Conservation (phyloP, 2,329 filamentous ascomycete genomes). For the Neofusicoccum umdonicola region DNA sequence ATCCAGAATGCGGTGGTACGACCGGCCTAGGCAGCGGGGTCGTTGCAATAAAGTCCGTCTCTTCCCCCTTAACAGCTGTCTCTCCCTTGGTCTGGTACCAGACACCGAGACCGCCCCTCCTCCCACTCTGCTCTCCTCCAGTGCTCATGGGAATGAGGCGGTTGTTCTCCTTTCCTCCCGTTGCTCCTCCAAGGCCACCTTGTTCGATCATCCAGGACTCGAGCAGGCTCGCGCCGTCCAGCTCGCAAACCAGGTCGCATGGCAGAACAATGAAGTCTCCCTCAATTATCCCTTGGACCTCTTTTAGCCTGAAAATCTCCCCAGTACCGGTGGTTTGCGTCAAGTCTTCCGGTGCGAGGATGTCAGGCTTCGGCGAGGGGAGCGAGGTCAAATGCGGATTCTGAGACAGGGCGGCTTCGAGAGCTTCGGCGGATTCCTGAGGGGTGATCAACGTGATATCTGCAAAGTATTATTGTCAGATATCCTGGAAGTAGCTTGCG, state of each 20-base stretch:
- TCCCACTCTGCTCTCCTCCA: constrained; percentile 56
- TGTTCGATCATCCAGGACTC: constrained; percentile 91
- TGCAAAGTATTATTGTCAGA: constrained; percentile 22
- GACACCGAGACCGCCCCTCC: constrained; percentile 79
- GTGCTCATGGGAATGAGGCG: constrained; percentile 48
- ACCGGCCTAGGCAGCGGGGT: constrained; percentile 61
- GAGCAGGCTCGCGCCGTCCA: constrained; percentile 76
- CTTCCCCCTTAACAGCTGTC: constrained; percentile 78
- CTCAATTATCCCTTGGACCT: constrained; percentile 74
- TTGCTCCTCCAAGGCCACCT: constrained; percentile 62
- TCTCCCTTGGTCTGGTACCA: constrained; percentile 86
- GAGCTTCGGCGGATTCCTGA: constrained; percentile 59
- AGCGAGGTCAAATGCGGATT: constrained; percentile 75
- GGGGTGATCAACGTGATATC: constrained; percentile 59
- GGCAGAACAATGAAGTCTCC: constrained; percentile 88
- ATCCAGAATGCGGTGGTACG: constrained; percentile 60
- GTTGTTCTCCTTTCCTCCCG: constrained; percentile 49
- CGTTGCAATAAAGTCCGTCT: constrained; percentile 87
- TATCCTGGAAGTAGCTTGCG: background rate
- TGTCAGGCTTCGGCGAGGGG: constrained; percentile 68
- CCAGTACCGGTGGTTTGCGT: constrained; percentile 86
- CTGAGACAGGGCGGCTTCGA: constrained; percentile 69
- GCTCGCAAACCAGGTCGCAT: constrained; percentile 89
- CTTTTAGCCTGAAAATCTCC: constrained; percentile 78
- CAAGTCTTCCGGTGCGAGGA: constrained; percentile 73